Evolutionary conservation across 225 moss, liverwort and hornwort species (phyloP), one percentile per base, ranked within the genome.

Genomic region (Physcomitrium patens): DNA sequence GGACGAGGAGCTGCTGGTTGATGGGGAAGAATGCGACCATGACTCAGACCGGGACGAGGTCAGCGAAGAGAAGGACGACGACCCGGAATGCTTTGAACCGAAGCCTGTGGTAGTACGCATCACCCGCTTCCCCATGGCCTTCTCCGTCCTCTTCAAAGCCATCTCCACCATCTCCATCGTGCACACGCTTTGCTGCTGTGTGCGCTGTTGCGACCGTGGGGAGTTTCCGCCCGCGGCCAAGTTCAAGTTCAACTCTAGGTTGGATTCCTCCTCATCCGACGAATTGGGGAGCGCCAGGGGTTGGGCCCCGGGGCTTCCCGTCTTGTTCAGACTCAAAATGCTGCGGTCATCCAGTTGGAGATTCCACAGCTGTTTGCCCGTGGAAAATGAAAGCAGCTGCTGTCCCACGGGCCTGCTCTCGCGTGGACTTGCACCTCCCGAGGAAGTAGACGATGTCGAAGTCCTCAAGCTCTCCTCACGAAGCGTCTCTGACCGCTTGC

Each of bases 141-240:
- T 85, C 69, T 88, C 82, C 0, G 85, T 83, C 7, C 82, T 64
- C 69, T 80, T 78, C 61, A 88, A 53, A 7, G 88, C 88, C 63
- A 69, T 61, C 78, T 85, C 75, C 52, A 88, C 88, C 88, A 88
- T 88, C 67, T 85, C 82, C 88, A 88, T 83, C 15, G 82, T 88
- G 44, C 88, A 88, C 19, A 88, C 85, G 50, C 82, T 80, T 26
- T 85, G 80, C 24, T 55, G 57, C 7, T 65, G 64, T 0, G 5
- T 18, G 18, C 37, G 65, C 3, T 73, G 82, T 18, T 43, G 80
- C 8, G 78, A 77, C 31, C 31, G 31, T 3, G 82, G 80, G 0
- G 82, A 80, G 27, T n/a, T 28, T 0, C 65, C 47, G 12, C 81
- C 73, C 0, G 79, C 74, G 3, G 77, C 53, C 60, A 88, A 23